Evolutionary conservation across 2,329 filamentous ascomycete species (phyloP).

Genomic region (Phialocephala sp.): DNA sequence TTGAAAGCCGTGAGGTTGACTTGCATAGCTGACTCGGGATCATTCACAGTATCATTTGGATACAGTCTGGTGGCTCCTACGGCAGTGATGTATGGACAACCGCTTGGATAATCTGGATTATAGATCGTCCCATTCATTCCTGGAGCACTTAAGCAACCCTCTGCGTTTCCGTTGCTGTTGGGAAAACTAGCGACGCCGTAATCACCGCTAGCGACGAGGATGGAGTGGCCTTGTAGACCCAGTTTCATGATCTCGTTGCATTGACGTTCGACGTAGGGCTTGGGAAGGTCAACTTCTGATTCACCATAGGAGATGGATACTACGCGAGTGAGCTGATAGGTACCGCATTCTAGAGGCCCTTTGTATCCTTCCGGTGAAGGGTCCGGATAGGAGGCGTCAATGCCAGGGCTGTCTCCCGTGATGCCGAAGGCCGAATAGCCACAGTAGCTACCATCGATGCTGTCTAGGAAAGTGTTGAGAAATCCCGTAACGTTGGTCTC

Average conservation of each 20-base stretch:
- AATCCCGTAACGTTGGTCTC: conserved; percentile 41
- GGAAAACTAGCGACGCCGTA: conserved; percentile 46
- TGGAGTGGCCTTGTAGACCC: conserved; percentile 51
- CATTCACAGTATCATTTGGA: conserved; percentile 33
- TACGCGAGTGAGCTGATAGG: conserved; percentile 22
- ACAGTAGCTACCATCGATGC: conserved; percentile 45
- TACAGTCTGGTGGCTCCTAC: conserved; percentile 34
- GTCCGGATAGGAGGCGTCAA: conserved; percentile 39
- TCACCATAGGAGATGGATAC: conserved; percentile 59
- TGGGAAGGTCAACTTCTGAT: conserved; percentile 56
- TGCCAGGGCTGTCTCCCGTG: conserved; percentile 1
- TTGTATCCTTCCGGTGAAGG: conserved; percentile 40
- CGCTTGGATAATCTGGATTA: conserved; percentile 44
- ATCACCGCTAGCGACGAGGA: conserved; percentile 54
- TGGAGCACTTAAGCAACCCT: conserved; percentile 43
- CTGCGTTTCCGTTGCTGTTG: conserved; percentile 38
- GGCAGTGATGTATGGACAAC: conserved; percentile 43
- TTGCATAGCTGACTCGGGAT: conserved; percentile 44
- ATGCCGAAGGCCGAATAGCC: conserved; percentile 41
- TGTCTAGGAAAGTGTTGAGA: conserved; percentile 53
- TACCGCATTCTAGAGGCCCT: conserved; percentile 46
- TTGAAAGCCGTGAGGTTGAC: conserved; percentile 44
- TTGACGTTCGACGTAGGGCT: conserved; percentile 57
- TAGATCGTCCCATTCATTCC: conserved; percentile 55
- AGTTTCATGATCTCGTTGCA: conserved; percentile 58